Evolutionary conservation across 306 rosid species (phyloP).

Genomic region (Sindora glabra): DNA sequence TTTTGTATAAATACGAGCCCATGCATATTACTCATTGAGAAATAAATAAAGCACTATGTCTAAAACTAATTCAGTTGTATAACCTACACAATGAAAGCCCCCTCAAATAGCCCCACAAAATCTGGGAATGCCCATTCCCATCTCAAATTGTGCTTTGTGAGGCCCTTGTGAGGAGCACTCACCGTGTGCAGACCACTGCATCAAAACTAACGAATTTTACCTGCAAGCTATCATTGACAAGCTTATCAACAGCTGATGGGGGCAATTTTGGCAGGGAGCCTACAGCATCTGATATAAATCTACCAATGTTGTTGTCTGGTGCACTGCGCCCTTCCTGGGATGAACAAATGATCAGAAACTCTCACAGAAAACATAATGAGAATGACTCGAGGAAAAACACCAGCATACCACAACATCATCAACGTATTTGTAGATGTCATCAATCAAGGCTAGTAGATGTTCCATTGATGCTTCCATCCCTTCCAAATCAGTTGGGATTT

Average conservation of each 20-base stretch:
- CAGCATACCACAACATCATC: conserved; percentile 77
- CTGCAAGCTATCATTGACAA: conserved; percentile 75
- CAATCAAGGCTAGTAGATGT: conserved; percentile 71
- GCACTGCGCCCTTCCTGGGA: conserved; percentile 67
- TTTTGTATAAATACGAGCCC: not conserved
- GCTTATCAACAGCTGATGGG: conserved; percentile 65
- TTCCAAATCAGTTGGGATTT: conserved; percentile 93
- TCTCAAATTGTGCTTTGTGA: too few species aligned
- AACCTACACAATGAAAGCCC: too few species aligned
- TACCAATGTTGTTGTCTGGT: conserved; percentile 71
- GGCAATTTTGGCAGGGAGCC: conserved; percentile 74
- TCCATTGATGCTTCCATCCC: conserved; percentile 98
- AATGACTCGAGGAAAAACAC: not conserved
- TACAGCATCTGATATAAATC: conserved; percentile 57
- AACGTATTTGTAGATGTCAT: conserved; percentile 83
- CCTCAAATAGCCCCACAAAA: too few species aligned
- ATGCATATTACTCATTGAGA: not conserved
- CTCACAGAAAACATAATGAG: not conserved
- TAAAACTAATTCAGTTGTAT: too few species aligned
- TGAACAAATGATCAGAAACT: not conserved
- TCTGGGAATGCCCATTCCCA: too few species aligned
- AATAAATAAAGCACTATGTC: not conserved
- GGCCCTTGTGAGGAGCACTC: too few species aligned
- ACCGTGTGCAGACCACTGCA: too few species aligned
- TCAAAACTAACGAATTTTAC: too few species aligned